phyloP scores from a whole-genome alignment of 257 asterid genomes.

The Lycium barbarum region DNA sequence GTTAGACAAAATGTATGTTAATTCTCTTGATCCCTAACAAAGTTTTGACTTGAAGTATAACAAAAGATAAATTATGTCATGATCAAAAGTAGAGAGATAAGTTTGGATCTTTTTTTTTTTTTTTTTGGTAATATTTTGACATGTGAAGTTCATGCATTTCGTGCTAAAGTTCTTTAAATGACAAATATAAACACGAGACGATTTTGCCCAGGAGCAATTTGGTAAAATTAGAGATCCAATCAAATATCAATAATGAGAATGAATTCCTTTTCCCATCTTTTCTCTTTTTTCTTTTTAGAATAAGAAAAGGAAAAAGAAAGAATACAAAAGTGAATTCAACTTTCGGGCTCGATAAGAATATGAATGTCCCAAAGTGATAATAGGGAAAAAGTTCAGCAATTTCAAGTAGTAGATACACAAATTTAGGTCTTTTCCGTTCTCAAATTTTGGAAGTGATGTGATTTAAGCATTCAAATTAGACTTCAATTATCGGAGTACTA shows the following conservation, averaged over 20 bases:
- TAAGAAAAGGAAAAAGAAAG: too few relatives aligned
- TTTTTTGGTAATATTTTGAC: background rate
- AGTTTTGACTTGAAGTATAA: background rate
- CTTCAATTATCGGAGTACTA: background rate
- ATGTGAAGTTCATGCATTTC: background rate
- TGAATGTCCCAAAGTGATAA: background rate
- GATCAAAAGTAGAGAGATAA: background rate
- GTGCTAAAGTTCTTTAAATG: background rate
- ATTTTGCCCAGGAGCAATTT: background rate
- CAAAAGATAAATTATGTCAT: background rate
- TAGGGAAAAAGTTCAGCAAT: background rate
- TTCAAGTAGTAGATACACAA: background rate
- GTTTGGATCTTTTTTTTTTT: background rate
- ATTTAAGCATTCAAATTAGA: background rate
- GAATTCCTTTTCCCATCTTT: too few relatives aligned
- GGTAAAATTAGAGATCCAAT: too few relatives aligned
- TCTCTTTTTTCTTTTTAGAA: too few relatives aligned
- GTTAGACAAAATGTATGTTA: too few relatives aligned
- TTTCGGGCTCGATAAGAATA: background rate
- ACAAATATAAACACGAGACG: background rate
- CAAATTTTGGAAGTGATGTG: background rate
- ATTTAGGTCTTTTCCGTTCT: background rate
- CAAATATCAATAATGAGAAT: too few relatives aligned
- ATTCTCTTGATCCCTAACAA: background rate
- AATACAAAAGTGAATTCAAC: too few relatives aligned